Percentiles rank a stretch among this genome's conserved stretches.
These are phyloP conservation scores for Suillus sp. DNA, from an alignment of 768 basidiomycete genomes.

Conservation along the genomic window DNA sequence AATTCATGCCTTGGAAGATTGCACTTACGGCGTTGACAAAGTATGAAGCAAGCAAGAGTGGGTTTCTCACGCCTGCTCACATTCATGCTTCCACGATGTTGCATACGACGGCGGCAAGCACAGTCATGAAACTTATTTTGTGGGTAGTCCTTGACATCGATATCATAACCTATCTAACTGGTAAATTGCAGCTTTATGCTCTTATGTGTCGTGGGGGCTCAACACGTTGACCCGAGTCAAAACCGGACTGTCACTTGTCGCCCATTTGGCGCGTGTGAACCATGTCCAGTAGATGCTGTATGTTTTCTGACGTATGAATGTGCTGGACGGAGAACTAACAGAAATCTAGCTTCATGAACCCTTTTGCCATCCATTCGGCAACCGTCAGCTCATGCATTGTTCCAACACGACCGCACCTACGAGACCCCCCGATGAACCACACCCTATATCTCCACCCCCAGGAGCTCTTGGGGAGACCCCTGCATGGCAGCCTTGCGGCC, in stretches of 20 bases:
- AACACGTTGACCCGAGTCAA: slow-evolving; percentile 12
- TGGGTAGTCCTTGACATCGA: slow-evolving; percentile 13
- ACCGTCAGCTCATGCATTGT: slow-evolving; percentile 88
- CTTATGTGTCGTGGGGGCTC: slow-evolving; percentile 15
- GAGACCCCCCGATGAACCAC: slow-evolving; percentile 20
- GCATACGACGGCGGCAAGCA: slow-evolving; percentile 11
- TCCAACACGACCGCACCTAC: slow-evolving; percentile 33
- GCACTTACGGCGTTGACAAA: slow-evolving; percentile 4
- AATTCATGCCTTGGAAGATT: neutral
- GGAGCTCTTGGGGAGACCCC: slow-evolving; percentile 55
- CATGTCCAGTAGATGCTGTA: slow-evolving; percentile 65
- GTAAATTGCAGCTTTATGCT: slow-evolving; percentile 17
- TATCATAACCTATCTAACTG: neutral
- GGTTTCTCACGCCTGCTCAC: slow-evolving; percentile 30
- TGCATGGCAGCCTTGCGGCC: slow-evolving; percentile 94
- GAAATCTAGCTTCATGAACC: slow-evolving; percentile 73
- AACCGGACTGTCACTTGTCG: slow-evolving; percentile 41
- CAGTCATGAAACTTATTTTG: slow-evolving; percentile 17
- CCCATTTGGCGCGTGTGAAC: slow-evolving; percentile 61
- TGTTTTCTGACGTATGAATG: slow-evolving; percentile 27
- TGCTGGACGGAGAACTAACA: slow-evolving; percentile 13
- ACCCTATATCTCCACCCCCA: slow-evolving; percentile 19
- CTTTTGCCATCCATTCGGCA: slow-evolving; percentile 95
- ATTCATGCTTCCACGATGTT: slow-evolving; percentile 17
- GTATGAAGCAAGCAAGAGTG: neutral